Base-by-base conservation (phyloP, 1,284 basidiomycete genomes). In the Omphalotus olearius region DNA sequence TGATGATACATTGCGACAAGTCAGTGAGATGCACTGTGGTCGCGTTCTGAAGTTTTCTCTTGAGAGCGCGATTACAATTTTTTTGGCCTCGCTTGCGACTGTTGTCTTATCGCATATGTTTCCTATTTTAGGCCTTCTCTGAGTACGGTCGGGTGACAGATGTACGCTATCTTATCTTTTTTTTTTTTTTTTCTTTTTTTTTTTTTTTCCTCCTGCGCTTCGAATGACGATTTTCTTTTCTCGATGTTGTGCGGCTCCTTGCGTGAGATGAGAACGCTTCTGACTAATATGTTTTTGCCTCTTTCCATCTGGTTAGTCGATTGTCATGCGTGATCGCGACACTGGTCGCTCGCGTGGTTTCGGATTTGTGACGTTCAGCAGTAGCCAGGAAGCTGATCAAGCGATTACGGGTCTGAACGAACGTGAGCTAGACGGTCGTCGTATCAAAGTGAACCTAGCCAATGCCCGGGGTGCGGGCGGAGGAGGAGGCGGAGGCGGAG, bases 321-420 rank as follows among this genome's bases (percentile, higher is more conserved):
- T 93, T 71, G 93, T 97, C 74, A 96, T 96, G 93, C 91, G 93
- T 76, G 94, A 97, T 76, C 91, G 93, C 66, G 93, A 96, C 68
- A 96, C 94, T 58, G 91, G 92, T 60, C 91, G 93, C 66, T 96
- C 93, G 61, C 91, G 94, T 65, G 92, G 94, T 67, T 98, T 98
- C 70, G 94, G 94, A 57, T 97, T 97, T 71, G 93, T 98, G 62
- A 94, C 92, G 57, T 93, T 79, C 72, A 72, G 73, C 63, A 67
- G 64, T 36, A 26, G 62, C 6, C 56, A 66, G 26, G 91, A 97
- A 72, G 94, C 94, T 51, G 76, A 89, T 46, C 76, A 76, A 56
- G 93, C 94, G 51, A 96, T 97, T 66, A 60, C 60, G 53, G 74
- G 71, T 44, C 77, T 97, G 68, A 91, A 98, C 74, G 95, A 98